These are phyloP conservation scores for Penicillium vulpinum DNA, from an alignment of 2,329 filamentous ascomycete species.

Conservation along the genomic window DNA sequence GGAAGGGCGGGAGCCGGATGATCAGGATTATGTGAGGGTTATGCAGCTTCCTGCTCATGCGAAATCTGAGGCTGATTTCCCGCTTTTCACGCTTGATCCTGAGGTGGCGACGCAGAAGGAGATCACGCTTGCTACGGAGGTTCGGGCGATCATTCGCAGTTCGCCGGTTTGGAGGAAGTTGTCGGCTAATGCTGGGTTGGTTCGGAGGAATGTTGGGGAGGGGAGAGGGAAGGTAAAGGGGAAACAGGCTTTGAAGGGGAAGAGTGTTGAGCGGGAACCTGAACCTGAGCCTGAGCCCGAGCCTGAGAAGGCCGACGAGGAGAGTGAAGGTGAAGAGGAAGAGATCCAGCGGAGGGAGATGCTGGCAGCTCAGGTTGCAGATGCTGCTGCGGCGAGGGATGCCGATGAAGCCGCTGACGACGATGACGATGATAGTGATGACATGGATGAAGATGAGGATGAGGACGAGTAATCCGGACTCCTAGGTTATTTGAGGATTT, in stretches of 20 bases:
- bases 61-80: constrained; percentile 16
- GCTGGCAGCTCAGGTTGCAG: constrained; percentile 30
- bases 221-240: constrained; percentile 9
- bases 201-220: constrained; percentile 2
- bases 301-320: constrained; percentile 20
- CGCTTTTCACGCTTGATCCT: constrained; percentile 29
- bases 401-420: constrained; percentile 30
- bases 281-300: constrained; percentile 10
- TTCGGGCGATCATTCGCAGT: constrained; percentile 37
- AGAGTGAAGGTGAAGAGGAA: constrained; percentile 36
- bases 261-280: constrained; percentile 16
- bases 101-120: constrained; percentile 23
- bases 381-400: constrained; percentile 26
- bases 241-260: constrained; percentile 17
- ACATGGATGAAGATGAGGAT: constrained; percentile 5
- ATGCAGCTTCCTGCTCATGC: constrained; percentile 42
- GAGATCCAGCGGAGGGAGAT: constrained; percentile 35
- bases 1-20: constrained; percentile 33
- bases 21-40: constrained; percentile 40
- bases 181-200: constrained; percentile 7
- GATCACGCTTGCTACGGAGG: constrained; percentile 37
- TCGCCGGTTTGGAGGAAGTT: constrained; percentile 29
- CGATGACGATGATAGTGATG: constrained; percentile 21
- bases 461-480: neutral
- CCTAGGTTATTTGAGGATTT: neutral